Conservation (phyloP, 73 alveolate species). For the Paramecium caudatum region DNA sequence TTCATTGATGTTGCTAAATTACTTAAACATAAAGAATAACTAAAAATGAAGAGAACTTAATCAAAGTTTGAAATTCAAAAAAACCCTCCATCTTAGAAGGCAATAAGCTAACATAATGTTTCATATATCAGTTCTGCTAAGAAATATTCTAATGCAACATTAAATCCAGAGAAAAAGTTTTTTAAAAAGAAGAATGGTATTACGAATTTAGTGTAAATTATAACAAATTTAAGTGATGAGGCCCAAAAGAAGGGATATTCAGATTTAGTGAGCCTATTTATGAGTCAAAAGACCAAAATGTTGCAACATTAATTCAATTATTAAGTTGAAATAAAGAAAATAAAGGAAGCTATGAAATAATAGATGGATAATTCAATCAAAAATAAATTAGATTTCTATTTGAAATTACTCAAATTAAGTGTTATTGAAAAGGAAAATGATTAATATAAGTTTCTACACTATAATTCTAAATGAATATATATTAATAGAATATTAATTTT, state of each 20-base stretch:
- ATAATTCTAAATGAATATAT: no score
- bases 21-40: background rate
- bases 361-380: background rate
- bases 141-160: no score
- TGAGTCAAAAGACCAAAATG: background rate
- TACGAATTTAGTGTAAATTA: no score
- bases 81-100: no score
- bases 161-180: no score
- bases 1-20: no score
- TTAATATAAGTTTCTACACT: no score
- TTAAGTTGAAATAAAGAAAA: background rate
- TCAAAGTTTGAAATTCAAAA: slow-evolving; percentile 3
- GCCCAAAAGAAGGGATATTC: background rate
- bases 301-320: background rate
- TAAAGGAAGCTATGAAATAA: background rate
- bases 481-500: no score
- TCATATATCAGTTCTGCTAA: no score
- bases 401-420: background rate
- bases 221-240: no score
- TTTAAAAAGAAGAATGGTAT: no score
- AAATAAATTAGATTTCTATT: background rate
- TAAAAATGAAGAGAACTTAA: background rate
- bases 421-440: background rate
- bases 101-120: no score
- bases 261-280: background rate